Percentiles rank a stretch among this genome's conserved stretches.
phyloP scores from a whole-genome alignment of 2,329 filamentous ascomycete genomes.

The Stemphylium lycopersici region DNA sequence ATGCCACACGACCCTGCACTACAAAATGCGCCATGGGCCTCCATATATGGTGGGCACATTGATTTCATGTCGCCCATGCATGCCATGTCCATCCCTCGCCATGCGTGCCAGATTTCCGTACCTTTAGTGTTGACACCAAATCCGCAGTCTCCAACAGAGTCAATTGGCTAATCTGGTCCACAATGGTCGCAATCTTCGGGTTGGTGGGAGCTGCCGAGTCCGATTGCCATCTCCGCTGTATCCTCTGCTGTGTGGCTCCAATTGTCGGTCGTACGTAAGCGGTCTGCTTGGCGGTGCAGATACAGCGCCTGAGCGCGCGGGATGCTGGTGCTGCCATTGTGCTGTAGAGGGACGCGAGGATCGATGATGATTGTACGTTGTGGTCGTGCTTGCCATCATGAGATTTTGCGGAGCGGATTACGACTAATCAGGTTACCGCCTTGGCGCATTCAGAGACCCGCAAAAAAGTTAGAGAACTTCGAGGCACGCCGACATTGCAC shows the following conservation, averaged over 20 bases:
- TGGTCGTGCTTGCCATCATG: slow-evolving; percentile 25
- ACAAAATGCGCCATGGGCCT: no score
- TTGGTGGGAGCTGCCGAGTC: slow-evolving; percentile 69
- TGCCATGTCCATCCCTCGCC: neutral
- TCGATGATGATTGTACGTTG: slow-evolving; percentile 25
- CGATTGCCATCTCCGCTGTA: slow-evolving; percentile 82
- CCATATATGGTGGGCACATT: neutral
- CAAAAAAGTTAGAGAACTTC: slow-evolving; percentile 37
- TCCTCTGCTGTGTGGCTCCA: slow-evolving; percentile 45
- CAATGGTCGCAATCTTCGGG: slow-evolving; percentile 92
- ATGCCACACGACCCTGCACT: no score
- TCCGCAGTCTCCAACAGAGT: slow-evolving; percentile 97
- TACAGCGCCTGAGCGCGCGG: slow-evolving; percentile 53
- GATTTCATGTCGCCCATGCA: neutral
- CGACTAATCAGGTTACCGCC: slow-evolving; percentile 33
- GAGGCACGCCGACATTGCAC: slow-evolving; percentile 12
- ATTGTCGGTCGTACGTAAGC: slow-evolving; percentile 39
- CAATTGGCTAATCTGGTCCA: slow-evolving; percentile 98
- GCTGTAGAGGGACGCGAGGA: slow-evolving; percentile 21
- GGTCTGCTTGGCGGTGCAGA: slow-evolving; percentile 42
- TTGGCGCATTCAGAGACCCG: slow-evolving; percentile 26
- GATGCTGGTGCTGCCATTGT: slow-evolving; percentile 54
- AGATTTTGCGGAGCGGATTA: slow-evolving; percentile 39
- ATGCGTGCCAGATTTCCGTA: slow-evolving; percentile 49
- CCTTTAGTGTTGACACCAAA: slow-evolving; percentile 93